Evolutionary conservation across 2,329 filamentous ascomycete species (phyloP).

Genomic region (Lachnellula cervina): DNA sequence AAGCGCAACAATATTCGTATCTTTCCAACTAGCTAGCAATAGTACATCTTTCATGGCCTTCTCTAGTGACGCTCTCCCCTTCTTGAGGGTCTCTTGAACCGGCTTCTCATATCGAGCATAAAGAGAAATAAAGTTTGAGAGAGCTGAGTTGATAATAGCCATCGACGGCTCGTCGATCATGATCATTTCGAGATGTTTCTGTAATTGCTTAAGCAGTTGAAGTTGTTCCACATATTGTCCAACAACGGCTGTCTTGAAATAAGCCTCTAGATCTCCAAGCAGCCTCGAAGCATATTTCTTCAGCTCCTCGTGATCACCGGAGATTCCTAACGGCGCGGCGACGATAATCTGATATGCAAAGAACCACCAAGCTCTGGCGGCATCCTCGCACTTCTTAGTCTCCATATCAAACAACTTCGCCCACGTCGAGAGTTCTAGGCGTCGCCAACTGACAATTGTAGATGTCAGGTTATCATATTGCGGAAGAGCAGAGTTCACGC

Average conservation of each 20-base stretch:
- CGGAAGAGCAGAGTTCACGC: slow-evolving; percentile 62
- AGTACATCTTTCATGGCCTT: slow-evolving; percentile 92
- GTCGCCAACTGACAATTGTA: slow-evolving; percentile 81
- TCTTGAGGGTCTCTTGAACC: slow-evolving; percentile 59
- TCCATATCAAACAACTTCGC: slow-evolving; percentile 83
- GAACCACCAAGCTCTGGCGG: slow-evolving; percentile 92
- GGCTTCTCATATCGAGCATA: slow-evolving; percentile 66
- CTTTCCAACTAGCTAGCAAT: slow-evolving; percentile 93
- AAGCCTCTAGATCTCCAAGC: slow-evolving; percentile 70
- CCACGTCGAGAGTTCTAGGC: slow-evolving; percentile 90
- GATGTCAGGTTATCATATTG: slow-evolving; percentile 75
- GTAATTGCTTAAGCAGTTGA: slow-evolving; percentile 59
- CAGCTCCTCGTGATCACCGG: slow-evolving; percentile 54
- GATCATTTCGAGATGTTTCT: slow-evolving; percentile 61
- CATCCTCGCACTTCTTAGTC: slow-evolving; percentile 65
- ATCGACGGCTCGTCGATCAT: slow-evolving; percentile 54
- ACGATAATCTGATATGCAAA: slow-evolving; percentile 88
- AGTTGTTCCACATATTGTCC: slow-evolving; percentile 77
- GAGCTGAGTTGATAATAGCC: slow-evolving; percentile 53
- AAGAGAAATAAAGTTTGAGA: slow-evolving; percentile 73
- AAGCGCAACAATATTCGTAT: slow-evolving; percentile 87
- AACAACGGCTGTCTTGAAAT: slow-evolving; percentile 72
- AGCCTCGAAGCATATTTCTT: slow-evolving; percentile 61
- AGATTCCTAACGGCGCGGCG: slow-evolving; percentile 64
- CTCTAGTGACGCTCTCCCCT: slow-evolving; percentile 71